A percentile compares a stretch with the other conserved stretches of the same genome.
Evolutionary conservation across 208 protist genomes (phyloP).

Genomic region (Endotrypanum monterogeii): DNA sequence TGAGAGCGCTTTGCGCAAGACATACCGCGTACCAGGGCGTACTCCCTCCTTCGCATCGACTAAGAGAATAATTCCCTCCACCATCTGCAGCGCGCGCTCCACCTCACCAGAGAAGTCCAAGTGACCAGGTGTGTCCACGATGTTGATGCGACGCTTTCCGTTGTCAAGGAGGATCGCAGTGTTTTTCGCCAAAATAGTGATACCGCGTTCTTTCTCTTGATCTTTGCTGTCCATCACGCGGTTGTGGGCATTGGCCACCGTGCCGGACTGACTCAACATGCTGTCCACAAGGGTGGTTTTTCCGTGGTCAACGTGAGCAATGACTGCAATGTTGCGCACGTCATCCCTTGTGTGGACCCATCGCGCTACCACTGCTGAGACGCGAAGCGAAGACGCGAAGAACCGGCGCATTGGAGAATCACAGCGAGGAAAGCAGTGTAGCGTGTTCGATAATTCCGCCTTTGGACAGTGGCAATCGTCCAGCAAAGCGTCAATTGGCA

Average conservation of each 20-base stretch:
- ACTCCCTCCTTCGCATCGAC: constrained; percentile 97
- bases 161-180: constrained; percentile 86
- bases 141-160: constrained; percentile 92
- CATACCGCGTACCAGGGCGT: constrained; percentile 97
- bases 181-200: constrained; percentile 98
- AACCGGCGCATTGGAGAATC: constrained; percentile 19
- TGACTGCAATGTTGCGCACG: constrained; percentile 96
- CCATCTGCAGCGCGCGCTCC: constrained; percentile 97
- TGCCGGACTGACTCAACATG: constrained; percentile 93
- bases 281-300: constrained; percentile 98
- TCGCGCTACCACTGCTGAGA: constrained; percentile 26
- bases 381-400: constrained; percentile 13
- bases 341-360: constrained; percentile 65
- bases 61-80: constrained; percentile 96
- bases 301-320: constrained; percentile 98
- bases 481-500: neutral
- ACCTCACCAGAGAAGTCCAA: constrained; percentile 98
- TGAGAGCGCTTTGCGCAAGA: constrained; percentile 96
- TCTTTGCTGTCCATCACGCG: constrained; percentile 97
- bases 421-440: neutral
- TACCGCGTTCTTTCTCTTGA: constrained; percentile 96
- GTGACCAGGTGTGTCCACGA: constrained; percentile 98
- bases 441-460: neutral
- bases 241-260: constrained; percentile 80
- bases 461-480: neutral